Base-by-base conservation (phyloP, 1,139 yeast species). In the Geotrichum histeridarum region DNA sequence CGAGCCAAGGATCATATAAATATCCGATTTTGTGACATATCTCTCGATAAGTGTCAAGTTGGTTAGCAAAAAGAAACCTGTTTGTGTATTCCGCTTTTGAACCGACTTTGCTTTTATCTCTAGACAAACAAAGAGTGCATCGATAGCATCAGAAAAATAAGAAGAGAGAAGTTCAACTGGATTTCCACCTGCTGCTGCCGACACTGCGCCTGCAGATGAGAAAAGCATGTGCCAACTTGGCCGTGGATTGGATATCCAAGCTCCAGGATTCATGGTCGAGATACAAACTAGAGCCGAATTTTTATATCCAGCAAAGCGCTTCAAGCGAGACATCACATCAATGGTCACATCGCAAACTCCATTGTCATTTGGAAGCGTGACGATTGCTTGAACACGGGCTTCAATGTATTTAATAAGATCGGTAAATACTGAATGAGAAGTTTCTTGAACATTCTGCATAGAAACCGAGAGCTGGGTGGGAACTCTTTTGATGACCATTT, bases 11-110 rank as follows among this genome's bases (percentile, higher is more conserved):
- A 83, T 76, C 43, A 72, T 74, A 58, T 73, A 76, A 35, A 87
- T 67, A 35, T 77, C 79, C 42, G 87, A 77, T 57, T 86, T 76
- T 61, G 83, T 81, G 27, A 86, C 75, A 55, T 86, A 80, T 55
- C 86, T 86, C 65, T 90, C 96, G 35, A 88, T 78, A 61, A 89
- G 75, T 38, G 86, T 80, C 55, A 86, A 72, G 65, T 90, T 89
- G 57, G 85, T 83, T 30, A 90, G 74, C 49, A 90, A 70, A 64
- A 84, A 81, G 61, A 82, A 81, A 1, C 98, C 98, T 42, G 76
- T 71, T 12, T 76, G 72, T 37, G 73, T 60, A 30, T 60, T 63
- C 50, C 64, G 62, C 41, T 66, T 64, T 71, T 63, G 74, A 57
- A 72, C 61, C 22, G 70, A 59, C 59, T 74, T 78, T 57, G 77